Percentiles rank a stretch among this genome's conserved stretches.
Conservation (phyloP, 2,329 filamentous ascomycete genomes). For the Cryphonectria japonica region DNA sequence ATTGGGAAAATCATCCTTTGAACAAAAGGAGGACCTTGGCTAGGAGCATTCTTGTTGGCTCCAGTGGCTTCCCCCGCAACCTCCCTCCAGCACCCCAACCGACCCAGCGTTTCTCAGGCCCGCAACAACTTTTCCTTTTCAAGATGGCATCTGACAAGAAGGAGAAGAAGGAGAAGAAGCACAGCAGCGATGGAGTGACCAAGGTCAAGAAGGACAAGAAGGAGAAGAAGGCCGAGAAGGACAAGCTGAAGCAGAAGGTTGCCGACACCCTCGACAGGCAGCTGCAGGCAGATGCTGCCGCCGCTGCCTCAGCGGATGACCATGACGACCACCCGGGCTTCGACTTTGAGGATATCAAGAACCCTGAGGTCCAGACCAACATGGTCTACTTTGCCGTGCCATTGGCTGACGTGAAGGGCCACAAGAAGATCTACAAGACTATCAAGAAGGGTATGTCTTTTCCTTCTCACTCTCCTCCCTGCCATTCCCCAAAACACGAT, state of each 20-base stretch:
- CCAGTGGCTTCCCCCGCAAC: background rate
- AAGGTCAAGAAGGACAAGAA: conserved; percentile 65
- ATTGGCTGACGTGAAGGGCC: conserved; percentile 76
- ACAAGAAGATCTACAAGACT: conserved; percentile 68
- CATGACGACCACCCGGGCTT: conserved; percentile 41
- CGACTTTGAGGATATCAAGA: conserved; percentile 44
- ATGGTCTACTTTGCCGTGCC: conserved; percentile 85
- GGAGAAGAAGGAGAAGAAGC: conserved; percentile 61
- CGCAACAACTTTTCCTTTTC: background rate
- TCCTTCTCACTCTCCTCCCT: conserved; percentile 22
- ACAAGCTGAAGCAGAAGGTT: conserved; percentile 66
- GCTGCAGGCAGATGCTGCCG: conserved; percentile 58
- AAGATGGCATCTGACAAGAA: conserved; percentile 59
- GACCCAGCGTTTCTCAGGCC: background rate
- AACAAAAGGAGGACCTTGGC: background rate
- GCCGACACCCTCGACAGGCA: conserved; percentile 68
- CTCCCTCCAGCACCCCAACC: background rate
- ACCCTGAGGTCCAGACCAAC: conserved; percentile 46
- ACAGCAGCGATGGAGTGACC: conserved; percentile 54
- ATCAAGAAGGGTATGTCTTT: conserved; percentile 61
- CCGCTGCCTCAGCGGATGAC: conserved; percentile 50
- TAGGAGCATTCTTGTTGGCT: background rate
- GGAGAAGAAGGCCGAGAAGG: conserved; percentile 74
- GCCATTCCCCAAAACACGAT: background rate
- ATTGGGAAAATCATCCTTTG: background rate